A percentile compares a stretch with the other conserved stretches of the same genome.
Evolutionary conservation across 2,329 filamentous ascomycete species (phyloP).

Genomic region (Chrysoporthe deuterocubensis): DNA sequence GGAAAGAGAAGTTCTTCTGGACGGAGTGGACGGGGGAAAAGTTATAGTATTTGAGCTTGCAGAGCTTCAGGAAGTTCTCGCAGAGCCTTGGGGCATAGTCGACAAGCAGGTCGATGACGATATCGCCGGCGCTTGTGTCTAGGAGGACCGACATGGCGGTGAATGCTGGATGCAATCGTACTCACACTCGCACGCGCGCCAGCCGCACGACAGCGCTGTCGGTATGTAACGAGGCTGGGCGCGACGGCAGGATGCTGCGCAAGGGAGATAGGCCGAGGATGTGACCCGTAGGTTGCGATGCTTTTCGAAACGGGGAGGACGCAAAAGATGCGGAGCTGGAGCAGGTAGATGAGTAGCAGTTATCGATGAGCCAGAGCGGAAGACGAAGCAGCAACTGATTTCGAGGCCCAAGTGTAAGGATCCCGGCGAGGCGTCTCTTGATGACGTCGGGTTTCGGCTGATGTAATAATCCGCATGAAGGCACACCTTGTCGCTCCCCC

Average conservation of each 20-base stretch:
- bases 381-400: too few species aligned
- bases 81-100: constrained; percentile 90
- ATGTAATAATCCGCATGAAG: constrained; percentile 6
- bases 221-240: neutral
- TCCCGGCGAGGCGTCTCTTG: neutral
- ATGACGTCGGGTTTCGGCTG: constrained; percentile 12
- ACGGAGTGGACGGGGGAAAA: constrained; percentile 91
- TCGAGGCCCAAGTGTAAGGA: neutral
- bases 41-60: constrained; percentile 99
- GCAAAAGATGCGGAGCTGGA: neutral
- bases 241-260: neutral
- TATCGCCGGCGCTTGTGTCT: constrained; percentile 90
- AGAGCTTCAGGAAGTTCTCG: constrained; percentile 98
- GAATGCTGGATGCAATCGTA: neutral
- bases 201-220: neutral
- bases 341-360: too few species aligned
- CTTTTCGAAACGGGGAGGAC: neutral
- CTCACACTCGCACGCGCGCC: neutral
- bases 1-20: constrained; percentile 94
- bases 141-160: constrained; percentile 83
- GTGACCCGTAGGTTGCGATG: too few species aligned
- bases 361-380: too few species aligned
- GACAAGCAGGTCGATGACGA: constrained; percentile 90
- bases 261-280: neutral
- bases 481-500: neutral